These are phyloP conservation scores for Geranomyces variabilis DNA, from an alignment of 192 early-diverging fungal genomes.

Conservation along the genomic window DNA sequence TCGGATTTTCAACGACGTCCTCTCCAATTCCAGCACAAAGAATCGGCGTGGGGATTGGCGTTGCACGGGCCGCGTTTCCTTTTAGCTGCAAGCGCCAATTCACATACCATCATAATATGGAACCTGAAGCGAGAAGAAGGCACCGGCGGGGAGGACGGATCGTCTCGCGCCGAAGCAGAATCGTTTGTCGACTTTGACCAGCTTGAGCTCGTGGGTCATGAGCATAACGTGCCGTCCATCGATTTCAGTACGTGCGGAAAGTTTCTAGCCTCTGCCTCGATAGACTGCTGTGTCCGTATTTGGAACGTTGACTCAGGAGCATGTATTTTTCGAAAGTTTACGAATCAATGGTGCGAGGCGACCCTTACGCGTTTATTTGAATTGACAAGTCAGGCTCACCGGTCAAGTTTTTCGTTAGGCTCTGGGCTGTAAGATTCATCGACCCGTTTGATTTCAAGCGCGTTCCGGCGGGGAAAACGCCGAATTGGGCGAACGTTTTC, in stretches of 20 bases:
- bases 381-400: too few relatives aligned
- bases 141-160: too few relatives aligned
- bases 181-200: background rate
- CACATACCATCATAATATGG: conserved; percentile 37
- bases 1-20: conserved; percentile 19
- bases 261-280: conserved; percentile 30
- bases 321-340: background rate
- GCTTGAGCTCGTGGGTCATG: conserved; percentile 34
- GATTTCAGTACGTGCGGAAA: conserved; percentile 35
- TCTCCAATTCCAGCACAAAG: conserved; percentile 22
- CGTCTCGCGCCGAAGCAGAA: background rate
- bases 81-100: conserved; percentile 31
- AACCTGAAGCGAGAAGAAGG: conserved; percentile 16
- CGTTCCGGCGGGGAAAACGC: conserved; percentile 10
- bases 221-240: conserved; percentile 37
- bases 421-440: conserved; percentile 18
- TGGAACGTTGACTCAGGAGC: conserved; percentile 28
- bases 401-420: conserved; percentile 15
- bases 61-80: conserved; percentile 23
- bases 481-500: conserved; percentile 5
- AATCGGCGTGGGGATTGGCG: conserved; percentile 36
- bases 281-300: conserved; percentile 29
- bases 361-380: too few relatives aligned
- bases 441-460: conserved; percentile 11
- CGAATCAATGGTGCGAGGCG: conserved; percentile 11